Base-by-base conservation (phyloP, 2,329 filamentous ascomycete genomes). In the Macrophomina tecta region DNA sequence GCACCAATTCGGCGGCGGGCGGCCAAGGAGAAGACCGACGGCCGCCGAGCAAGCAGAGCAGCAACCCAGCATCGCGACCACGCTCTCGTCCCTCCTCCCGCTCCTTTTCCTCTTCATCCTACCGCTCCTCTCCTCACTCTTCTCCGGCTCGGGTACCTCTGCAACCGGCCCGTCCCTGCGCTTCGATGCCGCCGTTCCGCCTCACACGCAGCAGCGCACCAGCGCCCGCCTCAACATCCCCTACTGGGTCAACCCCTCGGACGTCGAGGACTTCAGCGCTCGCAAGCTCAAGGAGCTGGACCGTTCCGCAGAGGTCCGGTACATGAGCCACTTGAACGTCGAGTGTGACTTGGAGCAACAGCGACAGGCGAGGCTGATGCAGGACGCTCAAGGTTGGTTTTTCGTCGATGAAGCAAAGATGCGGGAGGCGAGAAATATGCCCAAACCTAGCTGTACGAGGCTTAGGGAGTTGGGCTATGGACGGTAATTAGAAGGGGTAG, bases 1-100 rank as follows among this genome's bases (percentile, higher is more conserved):
- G 69, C 95, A 98, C 78, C 94, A 97, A 77, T 98, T 99, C 78
- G 94, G 94, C 72, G 94, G 95, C 64, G 86, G 83, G 5, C 85
- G 87, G 65, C 93, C 94, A 30, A 87, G 93, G 72, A 85, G 90
- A 79, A 86, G 95, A 75, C 93, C 94, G 23, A 55, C 56, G 8
- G 78, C 75, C 18, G 76, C 88, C 86, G 74, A 87, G 85, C 70
- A 84, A 81, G 68, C 84, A 79, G 74, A 83, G 82, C 69, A 79
- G 83, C 69, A 79, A 83, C 69, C 82, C 82, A 53, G 83, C 85
- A 60, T 85, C 83, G 60, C 78, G 80, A 73, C 69, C 36, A 72
- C 87, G 70, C 76, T 97, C 71, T 81, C 92, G 65, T 91, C 93
- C 68, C 85, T 99, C 16, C 85, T 99, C 5, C 94, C 95, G 16